Evolutionary conservation across 176 grass and related monocot species (phyloP), one percentile per base, ranked within the genome.

Genomic region (Areca catechu): DNA sequence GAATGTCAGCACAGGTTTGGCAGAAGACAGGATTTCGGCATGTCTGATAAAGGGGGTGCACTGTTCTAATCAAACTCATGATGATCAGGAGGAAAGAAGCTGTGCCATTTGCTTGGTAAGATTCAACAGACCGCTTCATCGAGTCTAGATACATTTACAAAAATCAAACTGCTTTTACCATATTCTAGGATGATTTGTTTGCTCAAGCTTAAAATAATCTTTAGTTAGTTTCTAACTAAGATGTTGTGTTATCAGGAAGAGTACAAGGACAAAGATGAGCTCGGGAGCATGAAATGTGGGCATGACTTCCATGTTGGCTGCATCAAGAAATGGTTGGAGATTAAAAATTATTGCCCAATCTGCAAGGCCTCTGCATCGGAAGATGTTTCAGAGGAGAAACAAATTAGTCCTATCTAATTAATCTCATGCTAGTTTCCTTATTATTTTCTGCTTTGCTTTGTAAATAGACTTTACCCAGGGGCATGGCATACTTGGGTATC

Each of bases 321-420:
- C 70, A 76, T 99, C 56, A 99, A 74, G 74, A 86, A 89, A 65
- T 99, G 94, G 94, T 24, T 99, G 63, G 71, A 83, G 74, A 62
- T 61, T 16, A 99, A 93, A 76, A 99, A 93, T 48, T 49, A 65
- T 21, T 99, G 94, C 59, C 94, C 94, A 19, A 71, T 99, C 7
- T 99, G 94, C 88, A 99, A 99, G 71, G 29, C 73, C 9, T 74
- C 76, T 4, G 94, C 81, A 7, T 71, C 70, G 28, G 82, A 90
- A 64, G 67, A 80, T 43, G 14, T 43, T 43, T 43, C 34, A 14
- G 6, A 43, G 34, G 34, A 43, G 34, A 43, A 43, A 43, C 34
- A 43, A 12, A 43, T 43, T 12, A 14, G 34, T 43, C 9, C 34
- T 43, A 14, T 12, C 9, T 43, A 43, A 43, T 43, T 43, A 43